Percentiles rank a stretch among this genome's conserved stretches.
phyloP scores from a whole-genome alignment of 352 stramenopile species.

The Pythium folliculosum region DNA sequence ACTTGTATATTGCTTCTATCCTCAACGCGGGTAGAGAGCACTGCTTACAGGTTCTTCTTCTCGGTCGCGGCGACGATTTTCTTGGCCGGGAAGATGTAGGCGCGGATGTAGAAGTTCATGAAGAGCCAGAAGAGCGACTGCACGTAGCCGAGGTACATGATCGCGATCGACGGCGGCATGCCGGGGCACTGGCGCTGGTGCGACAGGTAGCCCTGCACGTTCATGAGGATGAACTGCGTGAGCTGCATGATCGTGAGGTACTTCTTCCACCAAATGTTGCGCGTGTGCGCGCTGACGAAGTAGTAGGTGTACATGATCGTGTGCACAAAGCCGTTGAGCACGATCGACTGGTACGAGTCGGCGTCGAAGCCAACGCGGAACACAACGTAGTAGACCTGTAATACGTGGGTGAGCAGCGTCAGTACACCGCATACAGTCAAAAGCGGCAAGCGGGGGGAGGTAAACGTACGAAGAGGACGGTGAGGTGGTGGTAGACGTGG shows the following conservation, averaged over 20 bases:
- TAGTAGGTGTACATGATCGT: conserved; percentile 98
- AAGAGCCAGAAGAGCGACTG: conserved; percentile 95
- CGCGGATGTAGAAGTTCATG: conserved; percentile 78
- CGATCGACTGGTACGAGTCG: conserved; percentile 92
- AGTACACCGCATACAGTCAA: neutral
- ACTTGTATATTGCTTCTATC: no score
- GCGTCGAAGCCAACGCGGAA: conserved; percentile 90
- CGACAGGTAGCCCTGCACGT: conserved; percentile 46
- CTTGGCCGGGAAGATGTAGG: conserved; percentile 12
- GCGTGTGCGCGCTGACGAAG: conserved; percentile 94
- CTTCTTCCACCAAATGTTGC: conserved; percentile 96
- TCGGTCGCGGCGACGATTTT: conserved; percentile 11
- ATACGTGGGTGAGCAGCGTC: neutral
- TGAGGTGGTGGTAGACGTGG: conserved; percentile 96
- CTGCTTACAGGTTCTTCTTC: conserved; percentile 19
- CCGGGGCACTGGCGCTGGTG: conserved; percentile 80
- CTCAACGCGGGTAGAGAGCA: no score
- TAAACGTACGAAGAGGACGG: conserved; percentile 72
- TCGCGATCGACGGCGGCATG: conserved; percentile 51
- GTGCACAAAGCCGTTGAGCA: conserved; percentile 95
- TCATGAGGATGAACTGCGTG: conserved; percentile 85
- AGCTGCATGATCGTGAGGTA: conserved; percentile 93
- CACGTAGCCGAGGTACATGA: conserved; percentile 93
- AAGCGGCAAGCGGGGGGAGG: neutral
- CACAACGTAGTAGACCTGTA: conserved; percentile 91